Base-by-base conservation (phyloP, 257 asterid genomes). In the Ballota nigra region DNA sequence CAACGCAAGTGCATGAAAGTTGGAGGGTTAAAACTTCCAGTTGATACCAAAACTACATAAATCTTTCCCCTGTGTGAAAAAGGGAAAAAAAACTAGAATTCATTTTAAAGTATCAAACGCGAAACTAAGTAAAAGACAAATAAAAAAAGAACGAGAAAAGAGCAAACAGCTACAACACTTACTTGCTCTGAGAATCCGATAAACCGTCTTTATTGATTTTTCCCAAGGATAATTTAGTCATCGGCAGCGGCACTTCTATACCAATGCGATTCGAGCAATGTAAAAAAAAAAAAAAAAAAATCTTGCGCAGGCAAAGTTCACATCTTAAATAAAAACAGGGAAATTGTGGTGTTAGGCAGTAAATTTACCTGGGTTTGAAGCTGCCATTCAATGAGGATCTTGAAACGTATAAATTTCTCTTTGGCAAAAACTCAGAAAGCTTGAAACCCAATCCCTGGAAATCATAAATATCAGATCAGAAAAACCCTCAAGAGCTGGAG, bases 11-110 rank as follows among this genome's bases (percentile, higher is more conserved):
- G 98, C 97, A 93, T 87, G 83, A 81, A 85, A 10, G 97, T 90
- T 16, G 96, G 96, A 72, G 98, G 97, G 66, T 91, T 93, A 69
- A 90, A 93, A 80, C 98, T 90, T 78, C 98, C 98, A 38, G 94
- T 86, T 68, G 96, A 85, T 66, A 93, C 94, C 69, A 90, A 81
- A 71, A 90, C 92, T 41, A 80, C 95, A 80, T 64, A 79, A 43
- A 38, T 33, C 40, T 79, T 83, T 73, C 77, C 86, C 85, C 90
- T 80, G 78, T n/a, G n/a, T n/a, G n/a, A n/a, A n/a, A n/a, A n/a
- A n/a, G n/a, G n/a, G n/a, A n/a, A n/a, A n/a, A n/a, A n/a, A n/a
- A 57, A 57, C 2, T 3, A 8, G 16, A 52, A 38, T 23, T 28
- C 70, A 34, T 9, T 22, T 11, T 49, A 51, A 61, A 13, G 47